A percentile compares a stretch with the other conserved stretches of the same genome.
Conservation (phyloP, 176 grass and related monocot species). For the Oryza longistaminata region DNA sequence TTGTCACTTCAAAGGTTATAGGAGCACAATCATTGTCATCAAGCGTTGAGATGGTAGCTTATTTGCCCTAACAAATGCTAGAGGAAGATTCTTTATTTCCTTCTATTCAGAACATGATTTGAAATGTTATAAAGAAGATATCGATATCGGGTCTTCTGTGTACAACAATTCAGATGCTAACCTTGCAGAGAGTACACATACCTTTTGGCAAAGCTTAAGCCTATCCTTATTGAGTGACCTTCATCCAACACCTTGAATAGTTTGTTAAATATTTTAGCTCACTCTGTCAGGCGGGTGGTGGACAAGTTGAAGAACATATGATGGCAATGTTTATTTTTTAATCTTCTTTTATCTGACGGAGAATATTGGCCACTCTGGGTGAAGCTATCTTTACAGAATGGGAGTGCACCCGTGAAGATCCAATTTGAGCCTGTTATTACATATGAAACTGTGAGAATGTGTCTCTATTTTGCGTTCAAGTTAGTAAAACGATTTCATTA, state of each 20-base stretch:
- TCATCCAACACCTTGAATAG: constrained; percentile 53
- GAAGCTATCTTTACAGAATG: constrained; percentile 45
- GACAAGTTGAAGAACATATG: too few relatives aligned
- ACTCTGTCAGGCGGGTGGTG: constrained; percentile 44
- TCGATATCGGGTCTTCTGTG: constrained; percentile 5
- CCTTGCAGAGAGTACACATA: constrained; percentile 60
- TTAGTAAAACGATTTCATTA: too few relatives aligned
- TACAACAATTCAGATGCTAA: constrained; percentile 28
- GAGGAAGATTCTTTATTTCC: not conserved
- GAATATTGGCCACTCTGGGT: constrained; percentile 85
- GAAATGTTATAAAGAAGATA: constrained; percentile 27
- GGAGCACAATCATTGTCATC: constrained; percentile 36
- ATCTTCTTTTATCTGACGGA: constrained; percentile 61
- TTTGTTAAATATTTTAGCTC: constrained; percentile 52
- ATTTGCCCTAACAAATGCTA: constrained; percentile 48
- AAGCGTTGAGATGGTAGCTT: constrained; percentile 61
- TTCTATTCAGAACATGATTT: constrained; percentile 28
- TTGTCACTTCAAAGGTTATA: constrained; percentile 28
- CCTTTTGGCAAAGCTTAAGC: constrained; percentile 56
- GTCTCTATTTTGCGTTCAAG: too few relatives aligned
- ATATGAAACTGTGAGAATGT: too few relatives aligned
- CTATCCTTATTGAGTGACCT: constrained; percentile 50
- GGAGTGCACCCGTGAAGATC: not conserved
- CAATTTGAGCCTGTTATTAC: too few relatives aligned
- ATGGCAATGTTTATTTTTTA: constrained; percentile 50